Base-by-base conservation (phyloP, 2,329 filamentous ascomycete genomes). In the Claviceps sp. region DNA sequence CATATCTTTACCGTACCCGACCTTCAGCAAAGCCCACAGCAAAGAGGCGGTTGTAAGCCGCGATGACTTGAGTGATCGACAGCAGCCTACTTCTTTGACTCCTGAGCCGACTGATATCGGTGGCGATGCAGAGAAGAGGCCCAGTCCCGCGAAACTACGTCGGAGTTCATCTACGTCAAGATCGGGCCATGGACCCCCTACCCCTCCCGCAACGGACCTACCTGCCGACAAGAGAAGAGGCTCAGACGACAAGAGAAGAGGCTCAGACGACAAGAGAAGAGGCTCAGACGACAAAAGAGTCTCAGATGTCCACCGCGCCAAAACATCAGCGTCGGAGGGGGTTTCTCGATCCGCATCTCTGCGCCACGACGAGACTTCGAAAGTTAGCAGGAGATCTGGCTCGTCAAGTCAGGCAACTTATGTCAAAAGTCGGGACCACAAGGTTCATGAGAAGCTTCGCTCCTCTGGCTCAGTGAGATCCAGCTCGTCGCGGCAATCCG, bases 1-100 rank as follows among this genome's bases (percentile, higher is more conserved):
- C 30, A 64, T 73, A 38, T 77, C 75, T 55, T 64, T 86, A 43
- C 84, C 87, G 6, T 95, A 95, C 64, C 88, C 89, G 1, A 76
- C 77, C 11, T 89, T 94, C 68, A 93, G 87, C 69, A 96, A 94
- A 69, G 86, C 86, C 13, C 88, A 95, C 67, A 94, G 89, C 73
- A 93, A 89, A 67, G 91, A 96, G 70, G 80, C 82, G 45, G 80
- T 95, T 51, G 76, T 80, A 57, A 83, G 80, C 62, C 73, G 73
- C 50, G 78, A 82, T 46, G 74, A 79, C 50, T 58, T 78, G 48
- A 64, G 68, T 19, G 54, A 58, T 7, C 59, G 54, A 17, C 52
- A 47, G 19, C 52, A 52, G 24, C 65, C 62, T 56, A 67, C 80
- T 51, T 76, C 76, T 1, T 65, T 75, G 48, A 89, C 86, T 1